Base-by-base conservation (phyloP, 306 rosid species). In the Macrotyloma uniflorum region DNA sequence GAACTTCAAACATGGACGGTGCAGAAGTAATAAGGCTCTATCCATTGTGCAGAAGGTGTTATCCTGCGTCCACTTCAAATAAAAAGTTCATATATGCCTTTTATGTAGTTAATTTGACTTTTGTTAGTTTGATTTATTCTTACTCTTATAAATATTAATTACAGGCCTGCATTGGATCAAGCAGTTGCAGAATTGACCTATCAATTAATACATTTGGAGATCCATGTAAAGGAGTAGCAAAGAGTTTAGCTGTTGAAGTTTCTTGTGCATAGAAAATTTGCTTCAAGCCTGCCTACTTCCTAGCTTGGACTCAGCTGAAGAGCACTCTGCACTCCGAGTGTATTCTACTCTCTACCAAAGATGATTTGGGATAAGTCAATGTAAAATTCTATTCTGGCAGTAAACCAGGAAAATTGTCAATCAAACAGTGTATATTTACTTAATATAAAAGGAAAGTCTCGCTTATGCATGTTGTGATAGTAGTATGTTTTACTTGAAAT, bases 201-300 rank as follows among this genome's bases (percentile, higher is more conserved):
- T 91, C 99, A 13, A 70, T 51, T 13, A 46, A 82, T 43, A 77
- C 78, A 33, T 91, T 93, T 0, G 97, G 97, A 36, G 85, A 93
- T 84, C 98, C 98, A 0, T 95, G 98, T 68, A 16, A 11, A 66
- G 97, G 96, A 81, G 85, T 82, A 15, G 15, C 84, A 22, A 95
- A 93, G 82, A 91, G 97, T 81, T 85, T 93, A 86, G 98, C 97
- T 33, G 98, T 95, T 53, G 99, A 93, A 85, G 99, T 90, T 75
- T 79, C 89, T 32, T 95, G 99, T 85, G 74, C 87, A 70, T 87
- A 81, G 79, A 58, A 51, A 63, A 33, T 73, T 24, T 32, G 38
- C 70, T 46, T 68, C 54, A 46, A 63, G 78, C 53, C 53, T 57
- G 74, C 59, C 47, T 43, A 57, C 22, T 68, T 23, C 36, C 22